A percentile compares a stretch with the other conserved stretches of the same genome.
These are phyloP conservation scores for Viola pubescens DNA, from an alignment of 441 rosid species.

Conservation along the genomic window DNA sequence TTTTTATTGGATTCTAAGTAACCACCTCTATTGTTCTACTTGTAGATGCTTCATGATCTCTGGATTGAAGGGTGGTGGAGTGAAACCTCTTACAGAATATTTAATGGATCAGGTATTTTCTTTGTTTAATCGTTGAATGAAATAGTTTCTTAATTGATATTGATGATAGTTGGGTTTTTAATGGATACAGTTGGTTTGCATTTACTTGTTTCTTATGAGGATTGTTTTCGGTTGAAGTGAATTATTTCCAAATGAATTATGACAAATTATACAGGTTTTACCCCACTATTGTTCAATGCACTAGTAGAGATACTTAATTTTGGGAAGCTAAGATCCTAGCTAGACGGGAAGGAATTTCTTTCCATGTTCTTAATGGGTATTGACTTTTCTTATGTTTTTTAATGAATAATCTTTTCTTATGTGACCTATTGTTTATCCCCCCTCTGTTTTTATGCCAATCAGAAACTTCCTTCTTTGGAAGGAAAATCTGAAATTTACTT, in stretches of 20 bases:
- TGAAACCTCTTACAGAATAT: slow-evolving; percentile 61
- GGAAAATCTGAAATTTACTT: no score
- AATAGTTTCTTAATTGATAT: slow-evolving; percentile 1
- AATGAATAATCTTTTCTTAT: no score
- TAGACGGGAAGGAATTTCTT: no score
- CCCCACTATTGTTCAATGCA: no score
- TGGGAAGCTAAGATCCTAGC: no score
- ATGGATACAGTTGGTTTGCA: neutral
- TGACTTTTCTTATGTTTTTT: no score
- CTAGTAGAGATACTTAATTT: no score
- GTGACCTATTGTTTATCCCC: no score
- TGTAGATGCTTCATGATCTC: slow-evolving; percentile 81
- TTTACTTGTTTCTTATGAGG: neutral
- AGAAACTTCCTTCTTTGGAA: no score
- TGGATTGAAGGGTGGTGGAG: slow-evolving; percentile 81
- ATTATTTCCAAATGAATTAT: neutral
- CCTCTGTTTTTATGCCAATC: no score
- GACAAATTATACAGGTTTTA: no score
- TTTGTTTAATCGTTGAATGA: neutral
- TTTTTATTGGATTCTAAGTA: slow-evolving; percentile 3
- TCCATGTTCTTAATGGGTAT: no score
- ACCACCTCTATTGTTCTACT: slow-evolving; percentile 6
- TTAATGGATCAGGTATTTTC: slow-evolving; percentile 59
- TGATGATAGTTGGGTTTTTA: neutral
- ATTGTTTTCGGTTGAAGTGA: neutral